These are phyloP conservation scores for Sisymbrium irio DNA, from an alignment of 345 rosid genomes.

Conservation along the genomic window DNA sequence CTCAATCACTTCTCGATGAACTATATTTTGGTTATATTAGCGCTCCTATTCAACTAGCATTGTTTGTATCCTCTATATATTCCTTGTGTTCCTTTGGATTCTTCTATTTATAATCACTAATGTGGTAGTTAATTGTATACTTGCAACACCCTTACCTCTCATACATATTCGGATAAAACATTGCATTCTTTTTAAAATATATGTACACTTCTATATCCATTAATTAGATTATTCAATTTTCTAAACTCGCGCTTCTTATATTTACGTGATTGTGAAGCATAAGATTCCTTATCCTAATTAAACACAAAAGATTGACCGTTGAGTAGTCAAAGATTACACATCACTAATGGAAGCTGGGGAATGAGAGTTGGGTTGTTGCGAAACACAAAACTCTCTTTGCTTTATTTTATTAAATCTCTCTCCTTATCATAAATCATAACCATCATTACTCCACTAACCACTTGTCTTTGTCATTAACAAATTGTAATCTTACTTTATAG, in stretches of 20 bases:
- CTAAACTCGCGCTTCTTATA: background rate
- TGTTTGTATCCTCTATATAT: too few species aligned
- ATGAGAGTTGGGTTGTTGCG: conserved; percentile 28
- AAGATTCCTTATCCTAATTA: conserved; percentile 10
- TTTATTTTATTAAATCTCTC: background rate
- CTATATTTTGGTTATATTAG: too few species aligned
- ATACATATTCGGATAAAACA: too few species aligned
- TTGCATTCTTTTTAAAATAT: too few species aligned
- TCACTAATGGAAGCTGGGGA: conserved; percentile 26
- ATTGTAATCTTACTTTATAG: conserved; percentile 3
- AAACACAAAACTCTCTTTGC: conserved; percentile 19
- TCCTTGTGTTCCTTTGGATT: too few species aligned
- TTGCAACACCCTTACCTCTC: too few species aligned
- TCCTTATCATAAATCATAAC: conserved; percentile 19
- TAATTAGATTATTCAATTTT: background rate
- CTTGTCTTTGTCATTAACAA: conserved; percentile 22
- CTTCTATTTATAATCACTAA: too few species aligned
- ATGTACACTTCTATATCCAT: too few species aligned
- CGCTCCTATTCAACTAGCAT: too few species aligned
- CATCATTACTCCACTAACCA: conserved; percentile 27
- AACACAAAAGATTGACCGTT: background rate
- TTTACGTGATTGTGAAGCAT: background rate
- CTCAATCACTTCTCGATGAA: too few species aligned
- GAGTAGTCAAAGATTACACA: conserved; percentile 20
- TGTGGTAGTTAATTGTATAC: too few species aligned